These are phyloP conservation scores for Pseudogymnoascus verrucosus DNA, from an alignment of 2,329 filamentous ascomycete genomes.

Conservation along the genomic window DNA sequence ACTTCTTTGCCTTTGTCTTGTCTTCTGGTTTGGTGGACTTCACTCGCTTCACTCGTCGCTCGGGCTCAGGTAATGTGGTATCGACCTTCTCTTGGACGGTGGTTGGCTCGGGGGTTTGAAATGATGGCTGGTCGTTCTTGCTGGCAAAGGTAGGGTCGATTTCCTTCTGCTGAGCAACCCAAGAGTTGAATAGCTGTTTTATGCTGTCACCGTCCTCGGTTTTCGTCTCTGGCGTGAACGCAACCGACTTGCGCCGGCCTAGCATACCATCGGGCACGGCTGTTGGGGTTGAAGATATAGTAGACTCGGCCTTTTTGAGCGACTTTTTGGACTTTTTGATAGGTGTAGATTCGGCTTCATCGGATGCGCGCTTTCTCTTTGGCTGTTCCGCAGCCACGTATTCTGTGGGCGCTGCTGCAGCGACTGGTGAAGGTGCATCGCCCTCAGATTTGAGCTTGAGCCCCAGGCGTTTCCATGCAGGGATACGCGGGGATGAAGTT, in stretches of 20 bases:
- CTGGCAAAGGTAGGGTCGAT: constrained; percentile 22
- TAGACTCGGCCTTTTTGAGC: constrained; percentile 10
- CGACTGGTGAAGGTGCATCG: constrained; percentile 20
- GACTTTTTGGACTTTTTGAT: constrained; percentile 24
- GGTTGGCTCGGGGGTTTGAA: constrained; percentile 22
- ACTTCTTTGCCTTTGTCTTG: constrained; percentile 15
- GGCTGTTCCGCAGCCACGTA: constrained; percentile 12
- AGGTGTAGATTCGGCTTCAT: constrained; percentile 14
- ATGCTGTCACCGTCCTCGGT: constrained; percentile 46
- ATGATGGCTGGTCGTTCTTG: constrained; percentile 17
- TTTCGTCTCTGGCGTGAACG: constrained; percentile 58
- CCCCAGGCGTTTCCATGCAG: constrained; percentile 53
- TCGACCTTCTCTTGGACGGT: constrained; percentile 24
- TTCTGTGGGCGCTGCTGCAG: constrained; percentile 17
- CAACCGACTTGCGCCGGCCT: constrained; percentile 47
- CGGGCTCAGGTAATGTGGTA: constrained; percentile 23
- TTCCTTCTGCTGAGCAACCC: constrained; percentile 33
- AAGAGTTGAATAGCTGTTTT: constrained; percentile 43
- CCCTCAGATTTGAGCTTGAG: constrained; percentile 50
- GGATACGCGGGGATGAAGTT: constrained; percentile 29
- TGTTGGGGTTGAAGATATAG: constrained; percentile 18
- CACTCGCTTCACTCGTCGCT: constrained; percentile 23
- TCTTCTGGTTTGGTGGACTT: constrained; percentile 18
- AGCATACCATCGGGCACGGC: constrained; percentile 18
- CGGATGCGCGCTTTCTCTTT: constrained; percentile 19